These are phyloP conservation scores for Lycium ferocissimum DNA, from an alignment of 257 asterid genomes.

Conservation along the genomic window DNA sequence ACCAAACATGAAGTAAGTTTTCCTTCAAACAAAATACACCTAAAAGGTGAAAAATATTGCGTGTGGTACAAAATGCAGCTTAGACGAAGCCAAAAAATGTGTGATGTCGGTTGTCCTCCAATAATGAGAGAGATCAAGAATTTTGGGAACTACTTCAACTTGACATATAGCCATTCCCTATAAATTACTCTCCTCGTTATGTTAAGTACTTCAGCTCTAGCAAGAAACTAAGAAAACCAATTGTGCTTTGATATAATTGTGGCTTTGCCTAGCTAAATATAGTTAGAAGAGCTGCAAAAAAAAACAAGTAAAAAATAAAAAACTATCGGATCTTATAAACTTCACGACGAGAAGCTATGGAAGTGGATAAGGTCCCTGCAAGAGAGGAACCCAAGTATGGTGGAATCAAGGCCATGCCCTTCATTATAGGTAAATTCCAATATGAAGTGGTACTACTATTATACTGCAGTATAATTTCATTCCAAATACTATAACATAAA, in stretches of 20 bases:
- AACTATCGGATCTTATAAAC: too few relatives aligned
- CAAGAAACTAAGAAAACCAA: neutral
- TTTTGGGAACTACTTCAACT: neutral
- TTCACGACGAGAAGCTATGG: constrained; percentile 18
- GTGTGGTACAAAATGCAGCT: neutral
- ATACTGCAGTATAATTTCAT: neutral
- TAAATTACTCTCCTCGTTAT: constrained; percentile 11
- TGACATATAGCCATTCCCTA: neutral
- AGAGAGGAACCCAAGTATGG: constrained; percentile 31
- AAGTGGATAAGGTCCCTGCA: neutral
- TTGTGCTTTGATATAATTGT: neutral
- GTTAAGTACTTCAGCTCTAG: neutral
- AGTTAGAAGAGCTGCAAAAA: neutral
- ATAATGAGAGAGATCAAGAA: neutral
- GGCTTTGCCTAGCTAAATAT: neutral
- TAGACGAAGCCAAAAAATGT: neutral
- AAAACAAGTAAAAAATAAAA: neutral
- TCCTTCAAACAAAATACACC: neutral
- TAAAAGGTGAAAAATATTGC: neutral
- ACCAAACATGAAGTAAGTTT: neutral
- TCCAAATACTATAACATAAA: neutral
- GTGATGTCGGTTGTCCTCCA: neutral
- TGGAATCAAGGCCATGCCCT: constrained; percentile 49
- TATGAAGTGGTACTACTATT: neutral
- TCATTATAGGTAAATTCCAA: constrained; percentile 37